Evolutionary conservation across 495 filamentous ascomycete genomes (phyloP).

Genomic region (Trichoderma gamsii): DNA sequence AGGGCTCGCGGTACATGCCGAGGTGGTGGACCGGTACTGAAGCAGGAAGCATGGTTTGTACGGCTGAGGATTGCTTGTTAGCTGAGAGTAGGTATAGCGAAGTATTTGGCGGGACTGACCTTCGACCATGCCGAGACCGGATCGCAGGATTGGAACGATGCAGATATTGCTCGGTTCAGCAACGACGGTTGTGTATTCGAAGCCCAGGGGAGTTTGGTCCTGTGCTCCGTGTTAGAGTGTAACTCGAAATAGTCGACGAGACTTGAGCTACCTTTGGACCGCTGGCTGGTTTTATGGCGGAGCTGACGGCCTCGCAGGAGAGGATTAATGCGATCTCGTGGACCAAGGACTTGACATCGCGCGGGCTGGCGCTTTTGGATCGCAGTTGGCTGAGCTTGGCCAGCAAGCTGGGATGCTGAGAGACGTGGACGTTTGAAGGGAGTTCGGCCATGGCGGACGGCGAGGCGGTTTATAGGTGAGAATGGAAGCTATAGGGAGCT

Average conservation of each 20-base stretch:
- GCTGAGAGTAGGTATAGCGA: background rate
- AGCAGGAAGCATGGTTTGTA: constrained; percentile 74
- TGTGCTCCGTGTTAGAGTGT: constrained; percentile 25
- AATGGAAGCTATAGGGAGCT: background rate
- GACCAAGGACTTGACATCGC: constrained; percentile 73
- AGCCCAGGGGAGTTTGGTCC: constrained; percentile 70
- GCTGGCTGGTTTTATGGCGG: constrained; percentile 45
- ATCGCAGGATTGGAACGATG: constrained; percentile 86
- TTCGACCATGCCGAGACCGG: constrained; percentile 84
- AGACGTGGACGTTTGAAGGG: constrained; percentile 73
- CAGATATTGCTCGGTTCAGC: constrained; percentile 60
- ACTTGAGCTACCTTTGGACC: constrained; percentile 37
- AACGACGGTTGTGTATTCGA: constrained; percentile 55
- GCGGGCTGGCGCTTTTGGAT: constrained; percentile 58
- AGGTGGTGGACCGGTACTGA: constrained; percentile 87
- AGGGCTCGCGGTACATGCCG: constrained; percentile 83
- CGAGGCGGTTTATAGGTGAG: background rate
- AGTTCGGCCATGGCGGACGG: constrained; percentile 31
- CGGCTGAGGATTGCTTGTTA: constrained; percentile 42
- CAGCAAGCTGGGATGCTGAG: constrained; percentile 74
- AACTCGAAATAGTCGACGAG: background rate
- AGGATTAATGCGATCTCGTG: constrained; percentile 82
- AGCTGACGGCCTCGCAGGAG: constrained; percentile 72
- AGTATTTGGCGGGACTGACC: constrained; percentile 34
- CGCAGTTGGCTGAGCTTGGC: constrained; percentile 89